These are phyloP conservation scores for Apophysomyces trapeziformis DNA, from an alignment of 371 early-diverging fungal genomes.

Conservation along the genomic window DNA sequence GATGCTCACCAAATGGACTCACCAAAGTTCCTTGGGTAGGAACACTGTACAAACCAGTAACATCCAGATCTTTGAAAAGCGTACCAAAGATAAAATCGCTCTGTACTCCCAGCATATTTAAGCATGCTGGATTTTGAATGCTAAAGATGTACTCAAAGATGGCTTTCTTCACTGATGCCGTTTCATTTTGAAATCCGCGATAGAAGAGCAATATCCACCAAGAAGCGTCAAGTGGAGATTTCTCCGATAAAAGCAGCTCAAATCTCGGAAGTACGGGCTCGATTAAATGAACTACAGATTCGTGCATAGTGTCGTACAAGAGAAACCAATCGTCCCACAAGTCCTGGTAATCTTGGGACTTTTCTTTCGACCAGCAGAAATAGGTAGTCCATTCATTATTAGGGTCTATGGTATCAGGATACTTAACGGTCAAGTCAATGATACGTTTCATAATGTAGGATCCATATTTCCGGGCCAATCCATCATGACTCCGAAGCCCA, in stretches of 20 bases:
- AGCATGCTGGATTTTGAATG: constrained; percentile 24
- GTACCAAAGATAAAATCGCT: constrained; percentile 48
- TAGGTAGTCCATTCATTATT: constrained; percentile 39
- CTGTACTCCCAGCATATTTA: constrained; percentile 34
- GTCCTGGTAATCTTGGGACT: constrained; percentile 27
- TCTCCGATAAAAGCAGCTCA: constrained; percentile 29
- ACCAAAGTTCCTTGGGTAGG: constrained; percentile 47
- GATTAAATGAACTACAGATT: constrained; percentile 58
- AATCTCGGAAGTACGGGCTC: constrained; percentile 53
- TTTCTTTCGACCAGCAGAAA: constrained; percentile 36
- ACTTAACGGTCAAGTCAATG: constrained; percentile 43
- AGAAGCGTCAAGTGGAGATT: constrained; percentile 32
- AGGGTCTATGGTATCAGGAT: constrained; percentile 13
- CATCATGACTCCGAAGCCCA: constrained; percentile 48
- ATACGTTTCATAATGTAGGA: constrained; percentile 49
- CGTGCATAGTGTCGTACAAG: constrained; percentile 61
- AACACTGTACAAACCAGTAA: constrained; percentile 38
- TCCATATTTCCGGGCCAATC: constrained; percentile 46
- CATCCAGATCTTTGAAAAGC: constrained; percentile 40
- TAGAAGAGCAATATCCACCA: constrained; percentile 53
- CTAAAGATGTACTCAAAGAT: constrained; percentile 47
- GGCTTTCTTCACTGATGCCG: constrained; percentile 40
- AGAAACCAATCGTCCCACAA: constrained; percentile 66
- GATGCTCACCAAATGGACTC: constrained; percentile 52
- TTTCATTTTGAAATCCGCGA: constrained; percentile 51